phyloP scores from a whole-genome alignment of 306 rosid genomes.

The Mimosa bimucronata region DNA sequence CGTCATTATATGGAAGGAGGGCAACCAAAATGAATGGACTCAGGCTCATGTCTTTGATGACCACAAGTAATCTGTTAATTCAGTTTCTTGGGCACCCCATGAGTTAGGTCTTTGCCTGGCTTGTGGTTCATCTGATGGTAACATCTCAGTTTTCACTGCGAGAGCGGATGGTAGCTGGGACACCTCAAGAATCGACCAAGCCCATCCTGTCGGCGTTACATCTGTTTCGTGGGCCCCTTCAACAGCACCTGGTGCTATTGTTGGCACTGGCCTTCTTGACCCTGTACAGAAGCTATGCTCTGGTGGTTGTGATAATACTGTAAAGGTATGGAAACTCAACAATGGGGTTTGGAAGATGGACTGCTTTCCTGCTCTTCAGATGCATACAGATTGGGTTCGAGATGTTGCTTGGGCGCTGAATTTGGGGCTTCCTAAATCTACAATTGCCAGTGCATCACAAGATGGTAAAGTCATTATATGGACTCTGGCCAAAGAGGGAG shows the following conservation, averaged over 20 bases:
- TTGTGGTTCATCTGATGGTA: slow-evolving; percentile 91
- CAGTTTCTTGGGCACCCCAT: slow-evolving; percentile 93
- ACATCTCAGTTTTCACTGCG: slow-evolving; percentile 72
- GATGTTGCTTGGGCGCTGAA: slow-evolving; percentile 95
- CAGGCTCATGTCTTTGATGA: slow-evolving; percentile 77
- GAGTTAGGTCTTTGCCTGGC: slow-evolving; percentile 86
- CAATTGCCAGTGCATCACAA: slow-evolving; percentile 82
- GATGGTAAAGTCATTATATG: slow-evolving; percentile 83
- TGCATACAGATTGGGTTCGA: slow-evolving; percentile 87
- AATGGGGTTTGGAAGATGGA: slow-evolving; percentile 91
- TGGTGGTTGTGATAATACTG: slow-evolving; percentile 89
- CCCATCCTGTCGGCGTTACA: slow-evolving; percentile 89
- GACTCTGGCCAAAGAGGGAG: slow-evolving; percentile 86
- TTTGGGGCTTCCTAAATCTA: slow-evolving; percentile 87
- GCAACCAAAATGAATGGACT: slow-evolving; percentile 76
- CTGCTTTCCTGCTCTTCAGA: slow-evolving; percentile 83
- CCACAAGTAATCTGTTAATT: slow-evolving; percentile 78
- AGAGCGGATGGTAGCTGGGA: slow-evolving; percentile 87
- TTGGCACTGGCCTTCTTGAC: slow-evolving; percentile 76
- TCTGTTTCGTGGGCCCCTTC: slow-evolving; percentile 97
- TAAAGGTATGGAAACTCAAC: slow-evolving; percentile 78
- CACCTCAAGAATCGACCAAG: slow-evolving; percentile 69
- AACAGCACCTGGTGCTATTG: slow-evolving; percentile 77
- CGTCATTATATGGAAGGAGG: slow-evolving; percentile 83
- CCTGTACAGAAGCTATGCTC: slow-evolving; percentile 87